A percentile compares a stretch with the other conserved stretches of the same genome.
These are phyloP conservation scores for Casuarina equisetifolia DNA, from an alignment of 306 rosid species.

Conservation along the genomic window DNA sequence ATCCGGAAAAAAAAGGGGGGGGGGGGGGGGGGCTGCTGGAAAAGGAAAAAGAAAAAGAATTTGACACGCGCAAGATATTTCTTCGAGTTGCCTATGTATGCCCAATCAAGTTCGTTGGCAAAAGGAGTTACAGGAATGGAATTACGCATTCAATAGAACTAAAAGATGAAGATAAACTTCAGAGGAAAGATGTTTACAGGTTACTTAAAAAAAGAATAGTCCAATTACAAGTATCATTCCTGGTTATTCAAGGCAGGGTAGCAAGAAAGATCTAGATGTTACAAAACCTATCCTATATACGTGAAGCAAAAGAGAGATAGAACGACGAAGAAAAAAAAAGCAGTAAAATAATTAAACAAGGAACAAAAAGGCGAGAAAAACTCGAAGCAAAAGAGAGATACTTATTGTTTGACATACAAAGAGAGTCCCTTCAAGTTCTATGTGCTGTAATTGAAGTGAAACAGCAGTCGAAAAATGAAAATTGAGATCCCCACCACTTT, in stretches of 20 bases:
- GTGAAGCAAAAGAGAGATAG: not conserved
- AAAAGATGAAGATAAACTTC: not conserved
- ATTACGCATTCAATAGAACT: constrained; percentile 1
- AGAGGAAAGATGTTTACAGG: not conserved
- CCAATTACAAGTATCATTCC: not conserved
- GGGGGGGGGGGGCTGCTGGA: too few relatives aligned
- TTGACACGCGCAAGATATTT: not conserved
- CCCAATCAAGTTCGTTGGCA: not conserved
- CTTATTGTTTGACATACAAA: not conserved
- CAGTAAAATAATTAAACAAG: not conserved
- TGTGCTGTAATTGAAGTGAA: not conserved
- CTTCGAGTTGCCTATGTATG: not conserved
- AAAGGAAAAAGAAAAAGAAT: not conserved
- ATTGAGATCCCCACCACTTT: too few relatives aligned
- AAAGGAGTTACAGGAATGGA: not conserved
- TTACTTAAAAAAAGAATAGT: not conserved
- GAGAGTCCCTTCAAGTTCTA: not conserved
- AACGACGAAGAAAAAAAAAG: not conserved
- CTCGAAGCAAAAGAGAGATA: not conserved
- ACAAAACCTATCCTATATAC: not conserved
- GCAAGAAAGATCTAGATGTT: not conserved
- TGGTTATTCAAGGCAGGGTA: not conserved
- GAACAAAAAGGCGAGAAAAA: not conserved
- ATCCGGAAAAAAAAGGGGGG: not conserved
- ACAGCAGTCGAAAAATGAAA: not conserved